Evolutionary conservation across 768 basidiomycete genomes (phyloP), one percentile per base, ranked within the genome.

Genomic region (Hortiboletus campestris): DNA sequence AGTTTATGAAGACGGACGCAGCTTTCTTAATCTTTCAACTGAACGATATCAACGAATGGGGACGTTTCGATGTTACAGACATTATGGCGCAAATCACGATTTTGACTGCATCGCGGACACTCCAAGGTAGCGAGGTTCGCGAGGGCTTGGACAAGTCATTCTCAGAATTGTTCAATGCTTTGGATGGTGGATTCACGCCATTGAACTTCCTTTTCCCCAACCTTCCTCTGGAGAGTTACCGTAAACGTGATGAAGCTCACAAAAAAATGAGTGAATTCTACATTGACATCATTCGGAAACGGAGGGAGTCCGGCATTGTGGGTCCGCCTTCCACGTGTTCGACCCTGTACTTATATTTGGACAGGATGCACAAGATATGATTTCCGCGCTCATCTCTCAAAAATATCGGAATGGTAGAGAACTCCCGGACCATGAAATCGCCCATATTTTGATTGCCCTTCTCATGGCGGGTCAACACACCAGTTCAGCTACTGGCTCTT

Each of bases 401-500:
- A 81, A 77, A 48, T 98, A 99, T 75, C 89, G 90, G 59, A 80
- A 83, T 62, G 97, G 97, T 53, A 78, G 80, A 43, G 67, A 78
- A 2, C 79, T 98, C 39, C 81, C 79, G 57, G 94, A 99, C 67
- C 86, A 89, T 62, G 93, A 98, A 72, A 89, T 98, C 56, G 94
- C 97, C 0, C 97, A 98, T 69, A 95, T 99, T 68, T 86, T 99
- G 88, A 99, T 98, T 66, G 97, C 97, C 16, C 83, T 99, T 44
- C 85, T 99, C 60, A 98, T 99, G 97, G 97, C 97, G 42, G 97
- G 97, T 38, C 97, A 99, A 75, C 97, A 99, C 74, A 99, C 97
- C 0, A 92, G 90, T 63, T 97, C 97, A 14, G 88, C 97, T 2
- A 88, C 92, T 20, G 86, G 86, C 32, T 88, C 94, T 11, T 99